These are phyloP conservation scores for Penicillium oxalicum DNA, from an alignment of 2,329 filamentous ascomycete genomes.

Conservation along the genomic window DNA sequence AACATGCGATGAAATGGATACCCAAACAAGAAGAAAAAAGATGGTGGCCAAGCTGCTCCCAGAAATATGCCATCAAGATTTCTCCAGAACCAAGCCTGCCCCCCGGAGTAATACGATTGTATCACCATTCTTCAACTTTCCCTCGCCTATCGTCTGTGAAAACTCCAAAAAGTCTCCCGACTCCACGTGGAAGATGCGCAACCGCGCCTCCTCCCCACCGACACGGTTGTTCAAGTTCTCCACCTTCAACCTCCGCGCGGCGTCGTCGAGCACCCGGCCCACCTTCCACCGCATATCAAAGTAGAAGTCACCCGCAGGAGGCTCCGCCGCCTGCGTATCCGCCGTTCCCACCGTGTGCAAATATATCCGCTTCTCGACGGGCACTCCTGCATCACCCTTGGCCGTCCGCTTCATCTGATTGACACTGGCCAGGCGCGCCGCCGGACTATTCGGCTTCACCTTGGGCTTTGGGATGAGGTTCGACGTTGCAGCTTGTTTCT, in stretches of 20 bases:
- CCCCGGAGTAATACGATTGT: slow-evolving; percentile 84
- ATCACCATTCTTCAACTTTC: slow-evolving; percentile 67
- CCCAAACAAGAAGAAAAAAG: no score
- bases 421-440: slow-evolving; percentile 61
- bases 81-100: slow-evolving; percentile 67
- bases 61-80: slow-evolving; percentile 41
- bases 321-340: slow-evolving; percentile 75
- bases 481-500: slow-evolving; percentile 62
- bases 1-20: no score
- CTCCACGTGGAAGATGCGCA: slow-evolving; percentile 90
- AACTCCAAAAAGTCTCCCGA: slow-evolving; percentile 82
- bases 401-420: slow-evolving; percentile 78
- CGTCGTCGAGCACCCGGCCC: slow-evolving; percentile 54
- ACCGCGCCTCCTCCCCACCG: slow-evolving; percentile 56
- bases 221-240: slow-evolving; percentile 44
- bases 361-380: slow-evolving; percentile 80
- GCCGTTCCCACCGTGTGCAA: slow-evolving; percentile 85
- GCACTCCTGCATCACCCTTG: slow-evolving; percentile 80
- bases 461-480: slow-evolving; percentile 55
- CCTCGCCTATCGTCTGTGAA: slow-evolving; percentile 71
- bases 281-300: slow-evolving; percentile 85
- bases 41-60: no score
- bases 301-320: slow-evolving; percentile 74
- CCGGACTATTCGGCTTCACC: slow-evolving; percentile 46
- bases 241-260: slow-evolving; percentile 37